Percentiles rank a stretch among this genome's conserved stretches.
phyloP scores from a whole-genome alignment of 2,329 filamentous ascomycete genomes.

The Colletotrichum costaricense region DNA sequence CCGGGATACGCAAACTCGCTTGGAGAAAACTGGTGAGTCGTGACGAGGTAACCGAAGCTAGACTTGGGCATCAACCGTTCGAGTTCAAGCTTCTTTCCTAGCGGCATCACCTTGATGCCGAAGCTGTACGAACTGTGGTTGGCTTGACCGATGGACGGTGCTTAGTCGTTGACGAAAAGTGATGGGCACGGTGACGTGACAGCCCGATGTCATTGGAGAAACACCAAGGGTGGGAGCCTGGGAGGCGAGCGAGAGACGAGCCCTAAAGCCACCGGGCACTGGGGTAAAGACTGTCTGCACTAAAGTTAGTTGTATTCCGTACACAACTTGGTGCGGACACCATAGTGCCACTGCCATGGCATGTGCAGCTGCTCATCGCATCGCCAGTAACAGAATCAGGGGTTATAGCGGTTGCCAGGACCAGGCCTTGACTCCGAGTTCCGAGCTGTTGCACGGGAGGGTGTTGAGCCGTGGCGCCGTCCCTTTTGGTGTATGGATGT shows the following conservation, averaged over 20 bases:
- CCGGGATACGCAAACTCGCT: constrained; percentile 2
- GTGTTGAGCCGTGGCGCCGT: constrained; percentile 29
- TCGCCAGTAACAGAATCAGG: background rate
- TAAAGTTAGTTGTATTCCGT: background rate
- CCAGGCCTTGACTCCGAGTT: constrained; percentile 23
- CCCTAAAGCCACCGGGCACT: background rate
- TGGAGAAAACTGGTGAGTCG: background rate
- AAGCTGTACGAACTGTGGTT: background rate
- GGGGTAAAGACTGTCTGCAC: background rate
- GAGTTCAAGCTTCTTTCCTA: constrained; percentile 33
- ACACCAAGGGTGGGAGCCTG: constrained; percentile 7
- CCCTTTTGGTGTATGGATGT: background rate
- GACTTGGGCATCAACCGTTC: background rate
- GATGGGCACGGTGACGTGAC: constrained; percentile 19
- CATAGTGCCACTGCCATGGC: too few species aligned
- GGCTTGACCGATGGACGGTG: background rate
- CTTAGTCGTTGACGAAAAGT: constrained; percentile 15
- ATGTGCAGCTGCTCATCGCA: background rate
- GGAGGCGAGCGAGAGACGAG: background rate
- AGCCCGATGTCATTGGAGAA: constrained; percentile 22
- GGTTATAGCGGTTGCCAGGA: background rate
- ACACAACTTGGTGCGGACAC: too few species aligned
- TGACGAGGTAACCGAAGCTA: constrained; percentile 1
- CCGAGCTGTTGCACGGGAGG: constrained; percentile 27
- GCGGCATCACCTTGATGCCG: constrained; percentile 17